These are phyloP conservation scores for Gnetum montanum DNA, from an alignment of 75 land plant genomes.

Conservation along the genomic window DNA sequence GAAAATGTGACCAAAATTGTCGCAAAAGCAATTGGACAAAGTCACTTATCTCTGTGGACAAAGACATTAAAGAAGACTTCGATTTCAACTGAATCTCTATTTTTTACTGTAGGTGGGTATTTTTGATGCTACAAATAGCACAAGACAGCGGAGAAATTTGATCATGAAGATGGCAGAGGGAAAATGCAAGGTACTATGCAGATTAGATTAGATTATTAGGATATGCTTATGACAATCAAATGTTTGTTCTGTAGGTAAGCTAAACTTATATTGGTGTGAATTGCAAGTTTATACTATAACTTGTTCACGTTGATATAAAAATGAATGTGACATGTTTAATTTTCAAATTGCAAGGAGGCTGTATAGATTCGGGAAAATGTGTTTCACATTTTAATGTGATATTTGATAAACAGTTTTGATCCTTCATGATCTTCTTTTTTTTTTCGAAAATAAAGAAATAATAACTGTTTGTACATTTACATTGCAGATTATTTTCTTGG, in stretches of 20 bases:
- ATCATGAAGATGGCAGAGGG: conserved; percentile 98
- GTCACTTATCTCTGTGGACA: too few species aligned
- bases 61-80: too few species aligned
- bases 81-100: neutral
- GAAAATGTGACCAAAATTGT: neutral
- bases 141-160: conserved; percentile 77
- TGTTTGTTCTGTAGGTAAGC: too few species aligned
- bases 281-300: neutral
- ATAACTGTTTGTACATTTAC: too few species aligned
- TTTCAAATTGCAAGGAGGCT: too few species aligned
- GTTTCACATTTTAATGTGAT: neutral
- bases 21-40: too few species aligned
- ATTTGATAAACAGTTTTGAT: neutral
- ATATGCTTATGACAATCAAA: neutral
- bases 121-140: conserved; percentile 99
- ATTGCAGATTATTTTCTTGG: conserved; percentile 90
- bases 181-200: conserved; percentile 93
- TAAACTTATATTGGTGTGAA: too few species aligned
- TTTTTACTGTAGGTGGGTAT: conserved; percentile 70
- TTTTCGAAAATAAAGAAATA: too few species aligned
- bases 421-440: neutral
- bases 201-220: neutral
- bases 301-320: neutral
- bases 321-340: too few species aligned
- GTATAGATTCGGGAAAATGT: too few species aligned